These are phyloP conservation scores for Mycosphaerella sp. DNA, from an alignment of 2,329 filamentous ascomycete genomes.

Conservation along the genomic window DNA sequence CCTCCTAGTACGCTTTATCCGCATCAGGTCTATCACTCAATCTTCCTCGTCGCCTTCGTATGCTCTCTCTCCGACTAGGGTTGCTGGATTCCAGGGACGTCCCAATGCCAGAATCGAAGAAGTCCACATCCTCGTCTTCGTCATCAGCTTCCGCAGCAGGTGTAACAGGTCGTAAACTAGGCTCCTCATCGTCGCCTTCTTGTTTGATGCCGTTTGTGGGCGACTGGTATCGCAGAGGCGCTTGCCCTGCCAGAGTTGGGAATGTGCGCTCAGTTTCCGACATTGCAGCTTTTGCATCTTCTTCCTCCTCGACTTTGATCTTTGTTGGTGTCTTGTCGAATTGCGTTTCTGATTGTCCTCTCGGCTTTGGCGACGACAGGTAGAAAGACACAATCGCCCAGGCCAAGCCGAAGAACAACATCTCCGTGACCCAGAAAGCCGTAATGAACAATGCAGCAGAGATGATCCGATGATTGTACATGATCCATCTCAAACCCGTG, in stretches of 20 bases:
- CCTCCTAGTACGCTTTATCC: conserved; percentile 12
- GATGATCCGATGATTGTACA: conserved; percentile 73
- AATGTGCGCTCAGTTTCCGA: conserved; percentile 46
- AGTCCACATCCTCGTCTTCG: conserved; percentile 40
- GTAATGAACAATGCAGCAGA: conserved; percentile 63
- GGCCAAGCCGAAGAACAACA: conserved; percentile 57
- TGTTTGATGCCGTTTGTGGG: conserved; percentile 25
- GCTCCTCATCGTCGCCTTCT: conserved; percentile 26
- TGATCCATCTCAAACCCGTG: conserved; percentile 66
- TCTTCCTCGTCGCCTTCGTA: conserved; percentile 26
- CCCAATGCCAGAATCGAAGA: conserved; percentile 44
- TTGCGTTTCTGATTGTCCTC: conserved; percentile 15
- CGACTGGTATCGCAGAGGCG: conserved; percentile 33
- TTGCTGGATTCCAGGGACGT: conserved; percentile 43
- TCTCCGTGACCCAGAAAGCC: conserved; percentile 70
- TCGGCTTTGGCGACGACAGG: conserved; percentile 24
- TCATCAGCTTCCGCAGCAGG: conserved; percentile 34
- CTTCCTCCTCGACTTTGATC: conserved; percentile 23
- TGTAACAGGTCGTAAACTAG: conserved; percentile 16
- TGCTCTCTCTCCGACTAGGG: conserved; percentile 27
- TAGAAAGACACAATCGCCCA: conserved; percentile 54
- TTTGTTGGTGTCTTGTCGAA: conserved; percentile 13
- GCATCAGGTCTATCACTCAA: conserved; percentile 8
- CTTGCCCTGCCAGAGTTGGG: conserved; percentile 42
- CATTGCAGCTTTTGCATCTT: conserved; percentile 24